phyloP scores from a whole-genome alignment of 192 early-diverging fungal genomes.

The Haplosporangium gracile region DNA sequence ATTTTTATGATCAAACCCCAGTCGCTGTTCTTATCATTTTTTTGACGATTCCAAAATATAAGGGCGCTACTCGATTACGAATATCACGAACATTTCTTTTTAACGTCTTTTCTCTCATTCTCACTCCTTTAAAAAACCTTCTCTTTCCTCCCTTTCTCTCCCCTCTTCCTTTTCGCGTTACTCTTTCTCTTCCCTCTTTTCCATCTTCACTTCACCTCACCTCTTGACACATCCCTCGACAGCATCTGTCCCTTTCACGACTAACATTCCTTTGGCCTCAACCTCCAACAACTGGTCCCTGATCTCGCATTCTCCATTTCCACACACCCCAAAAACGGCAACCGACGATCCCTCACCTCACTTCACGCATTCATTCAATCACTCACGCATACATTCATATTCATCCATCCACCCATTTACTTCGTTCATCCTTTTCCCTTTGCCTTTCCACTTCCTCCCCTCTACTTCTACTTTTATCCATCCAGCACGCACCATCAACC shows the following conservation, averaged over 20 bases:
- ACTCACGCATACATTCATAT: neutral
- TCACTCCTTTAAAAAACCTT: neutral
- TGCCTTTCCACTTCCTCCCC: neutral
- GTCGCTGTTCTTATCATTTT: conserved; percentile 5
- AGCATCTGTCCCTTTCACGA: conserved; percentile 11
- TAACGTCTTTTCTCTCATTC: conserved; percentile 18
- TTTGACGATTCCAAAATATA: conserved; percentile 34
- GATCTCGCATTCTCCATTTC: neutral
- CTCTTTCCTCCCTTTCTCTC: neutral
- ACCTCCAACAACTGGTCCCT: neutral
- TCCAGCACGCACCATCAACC: neutral
- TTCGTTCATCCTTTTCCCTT: neutral
- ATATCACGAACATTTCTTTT: conserved; percentile 23
- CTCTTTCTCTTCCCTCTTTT: neutral
- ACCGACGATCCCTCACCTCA: neutral
- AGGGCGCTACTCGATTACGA: conserved; percentile 20
- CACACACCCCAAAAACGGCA: neutral
- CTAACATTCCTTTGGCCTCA: neutral
- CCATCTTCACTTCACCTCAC: neutral
- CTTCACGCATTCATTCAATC: too few relatives aligned
- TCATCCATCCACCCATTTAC: neutral
- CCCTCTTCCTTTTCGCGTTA: neutral
- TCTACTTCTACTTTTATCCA: neutral
- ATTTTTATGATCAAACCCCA: conserved; percentile 1
- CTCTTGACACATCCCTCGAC: neutral